phyloP scores from a whole-genome alignment of 805 yeast genomes.

The Candida sithepensis region DNA sequence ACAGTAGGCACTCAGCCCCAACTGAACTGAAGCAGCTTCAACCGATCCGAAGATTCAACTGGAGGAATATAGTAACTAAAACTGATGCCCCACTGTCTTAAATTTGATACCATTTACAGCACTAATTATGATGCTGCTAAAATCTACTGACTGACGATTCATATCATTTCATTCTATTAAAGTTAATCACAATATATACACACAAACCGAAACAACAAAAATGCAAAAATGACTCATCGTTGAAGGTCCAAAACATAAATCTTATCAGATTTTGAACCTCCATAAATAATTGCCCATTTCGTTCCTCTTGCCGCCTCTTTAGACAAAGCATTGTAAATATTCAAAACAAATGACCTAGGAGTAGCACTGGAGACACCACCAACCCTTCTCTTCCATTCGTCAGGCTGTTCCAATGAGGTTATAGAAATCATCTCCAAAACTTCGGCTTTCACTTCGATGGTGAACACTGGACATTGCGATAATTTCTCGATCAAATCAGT shows the following conservation, averaged over 20 bases:
- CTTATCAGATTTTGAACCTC: constrained; percentile 77
- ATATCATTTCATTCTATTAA: too few species aligned
- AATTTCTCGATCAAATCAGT: constrained; percentile 50
- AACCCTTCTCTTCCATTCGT: constrained; percentile 81
- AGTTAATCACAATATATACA: neutral
- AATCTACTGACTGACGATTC: too few species aligned
- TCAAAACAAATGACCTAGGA: constrained; percentile 76
- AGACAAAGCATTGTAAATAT: constrained; percentile 65
- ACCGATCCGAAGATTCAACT: too few species aligned
- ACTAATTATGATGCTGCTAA: too few species aligned
- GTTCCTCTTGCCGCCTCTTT: constrained; percentile 73
- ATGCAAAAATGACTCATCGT: constrained; percentile 32
- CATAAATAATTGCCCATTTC: constrained; percentile 70
- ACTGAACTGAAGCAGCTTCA: too few species aligned
- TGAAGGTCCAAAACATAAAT: constrained; percentile 65
- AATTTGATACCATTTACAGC: too few species aligned
- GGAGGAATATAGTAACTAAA: too few species aligned
- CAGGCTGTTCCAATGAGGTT: constrained; percentile 70
- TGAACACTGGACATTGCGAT: constrained; percentile 66
- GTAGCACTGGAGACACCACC: constrained; percentile 76
- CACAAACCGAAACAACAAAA: too few species aligned
- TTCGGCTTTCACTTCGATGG: constrained; percentile 80
- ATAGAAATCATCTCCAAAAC: constrained; percentile 78
- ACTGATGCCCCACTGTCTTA: too few species aligned
- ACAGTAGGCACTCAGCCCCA: too few species aligned